phyloP scores from a whole-genome alignment of 2,329 filamentous ascomycete genomes.

The Coleophoma crateriformis region DNA sequence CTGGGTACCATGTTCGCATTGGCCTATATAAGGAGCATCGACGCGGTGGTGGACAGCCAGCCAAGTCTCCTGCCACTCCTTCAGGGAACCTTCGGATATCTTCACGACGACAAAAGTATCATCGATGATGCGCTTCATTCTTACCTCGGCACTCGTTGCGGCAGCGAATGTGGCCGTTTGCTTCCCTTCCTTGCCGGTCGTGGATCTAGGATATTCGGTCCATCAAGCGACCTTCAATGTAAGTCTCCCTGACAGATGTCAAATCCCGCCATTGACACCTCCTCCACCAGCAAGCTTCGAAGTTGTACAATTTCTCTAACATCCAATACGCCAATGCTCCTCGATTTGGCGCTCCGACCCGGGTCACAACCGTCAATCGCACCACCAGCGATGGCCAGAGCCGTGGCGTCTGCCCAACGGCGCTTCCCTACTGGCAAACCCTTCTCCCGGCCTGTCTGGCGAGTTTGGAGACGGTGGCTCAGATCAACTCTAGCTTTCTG shows the following conservation, averaged over 20 bases:
- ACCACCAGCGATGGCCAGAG: conserved; percentile 23
- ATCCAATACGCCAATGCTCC: conserved; percentile 36
- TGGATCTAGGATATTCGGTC: conserved; percentile 44
- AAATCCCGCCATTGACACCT: conserved; percentile 19
- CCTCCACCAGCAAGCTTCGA: conserved; percentile 6
- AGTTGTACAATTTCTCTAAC: conserved; percentile 31
- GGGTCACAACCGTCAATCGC: conserved; percentile 10
- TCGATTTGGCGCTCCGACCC: conserved; percentile 32
- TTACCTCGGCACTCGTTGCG: no score
- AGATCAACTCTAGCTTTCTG: background rate
- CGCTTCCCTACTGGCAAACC: conserved; percentile 25
- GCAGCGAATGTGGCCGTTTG: no score
- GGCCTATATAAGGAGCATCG: no score
- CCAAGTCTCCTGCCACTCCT: no score
- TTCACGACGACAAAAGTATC: no score
- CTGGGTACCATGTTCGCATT: no score
- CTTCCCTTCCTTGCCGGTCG: conserved; percentile 28
- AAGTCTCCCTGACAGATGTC: background rate
- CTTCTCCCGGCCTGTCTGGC: no score
- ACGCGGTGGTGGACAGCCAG: no score
- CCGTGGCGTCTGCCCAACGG: conserved; percentile 28
- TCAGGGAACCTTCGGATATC: no score
- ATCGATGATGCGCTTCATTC: no score
- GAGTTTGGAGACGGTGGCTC: background rate
- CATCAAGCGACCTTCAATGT: conserved; percentile 28